phyloP scores from a whole-genome alignment of 139 green algal genomes.

The Chlorella ohadii region DNA sequence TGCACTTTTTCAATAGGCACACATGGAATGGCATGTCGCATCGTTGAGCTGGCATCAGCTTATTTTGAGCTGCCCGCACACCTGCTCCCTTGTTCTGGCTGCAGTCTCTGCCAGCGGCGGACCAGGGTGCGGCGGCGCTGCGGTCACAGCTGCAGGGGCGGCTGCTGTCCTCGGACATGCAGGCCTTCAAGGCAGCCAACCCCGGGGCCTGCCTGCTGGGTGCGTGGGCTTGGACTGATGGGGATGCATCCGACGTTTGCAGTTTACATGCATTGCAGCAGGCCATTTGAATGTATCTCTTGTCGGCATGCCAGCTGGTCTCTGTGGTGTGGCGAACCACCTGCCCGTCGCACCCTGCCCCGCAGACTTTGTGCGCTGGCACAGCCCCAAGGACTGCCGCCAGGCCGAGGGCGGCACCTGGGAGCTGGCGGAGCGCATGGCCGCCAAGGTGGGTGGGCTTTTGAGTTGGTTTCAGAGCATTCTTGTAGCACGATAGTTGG shows the following conservation, averaged over 20 bases:
- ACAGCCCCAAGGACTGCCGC: slow-evolving; percentile 76
- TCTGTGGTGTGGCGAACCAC: too few relatives aligned
- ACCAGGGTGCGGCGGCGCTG: slow-evolving; percentile 48
- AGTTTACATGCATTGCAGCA: too few relatives aligned
- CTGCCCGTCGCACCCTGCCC: too few relatives aligned
- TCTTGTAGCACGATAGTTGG: slow-evolving; percentile 1
- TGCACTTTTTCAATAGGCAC: too few relatives aligned
- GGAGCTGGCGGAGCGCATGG: slow-evolving; percentile 51
- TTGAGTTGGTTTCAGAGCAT: not conserved
- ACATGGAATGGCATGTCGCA: too few relatives aligned
- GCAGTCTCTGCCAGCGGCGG: slow-evolving; percentile 31
- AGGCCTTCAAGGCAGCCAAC: slow-evolving; percentile 96
- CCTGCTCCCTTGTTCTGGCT: too few relatives aligned
- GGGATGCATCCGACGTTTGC: too few relatives aligned
- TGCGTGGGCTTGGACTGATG: not conserved
- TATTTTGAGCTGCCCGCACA: too few relatives aligned
- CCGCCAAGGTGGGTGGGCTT: slow-evolving; percentile 16
- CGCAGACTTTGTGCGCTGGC: slow-evolving; percentile 89
- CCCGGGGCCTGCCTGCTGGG: slow-evolving; percentile 66
- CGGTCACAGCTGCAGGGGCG: slow-evolving; percentile 50
- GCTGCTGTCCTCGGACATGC: slow-evolving; percentile 83
- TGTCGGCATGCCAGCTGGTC: too few relatives aligned
- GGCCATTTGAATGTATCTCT: too few relatives aligned
- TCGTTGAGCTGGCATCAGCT: too few relatives aligned
- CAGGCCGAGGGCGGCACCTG: not conserved